Conservation (phyloP, 768 basidiomycete species). For the Lentinula boryana region DNA sequence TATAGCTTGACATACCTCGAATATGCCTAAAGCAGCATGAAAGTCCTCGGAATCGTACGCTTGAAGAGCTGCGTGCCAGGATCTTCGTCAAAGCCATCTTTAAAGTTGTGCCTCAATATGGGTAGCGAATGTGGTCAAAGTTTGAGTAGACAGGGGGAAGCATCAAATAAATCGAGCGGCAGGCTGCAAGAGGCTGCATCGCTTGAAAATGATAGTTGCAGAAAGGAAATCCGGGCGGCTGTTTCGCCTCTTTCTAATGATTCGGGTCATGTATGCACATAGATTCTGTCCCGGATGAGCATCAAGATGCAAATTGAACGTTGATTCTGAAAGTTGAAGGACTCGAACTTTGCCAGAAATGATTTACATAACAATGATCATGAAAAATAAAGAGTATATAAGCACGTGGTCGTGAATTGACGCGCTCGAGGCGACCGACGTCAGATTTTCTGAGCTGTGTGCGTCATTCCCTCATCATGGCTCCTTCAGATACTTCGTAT, state of each 20-base stretch:
- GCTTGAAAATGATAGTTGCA: too few species aligned
- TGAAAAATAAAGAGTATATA: background rate
- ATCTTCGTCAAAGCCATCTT: conserved; percentile 6
- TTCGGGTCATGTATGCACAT: too few species aligned
- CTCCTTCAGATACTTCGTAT: background rate
- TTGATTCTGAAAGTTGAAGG: too few species aligned
- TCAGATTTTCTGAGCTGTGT: too few species aligned
- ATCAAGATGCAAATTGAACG: too few species aligned
- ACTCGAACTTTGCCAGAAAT: too few species aligned
- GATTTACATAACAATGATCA: background rate
- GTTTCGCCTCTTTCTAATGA: too few species aligned
- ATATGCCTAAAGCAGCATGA: conserved; percentile 9
- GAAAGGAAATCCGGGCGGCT: too few species aligned
- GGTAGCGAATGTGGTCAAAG: background rate
- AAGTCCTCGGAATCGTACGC: conserved; percentile 12
- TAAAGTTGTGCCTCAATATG: background rate
- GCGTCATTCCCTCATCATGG: background rate
- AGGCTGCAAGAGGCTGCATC: too few species aligned
- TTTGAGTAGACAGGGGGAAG: background rate
- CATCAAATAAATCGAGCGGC: too few species aligned
- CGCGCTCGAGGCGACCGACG: background rate
- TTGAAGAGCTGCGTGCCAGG: conserved; percentile 13
- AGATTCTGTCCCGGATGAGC: too few species aligned
- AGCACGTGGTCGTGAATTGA: too few species aligned
- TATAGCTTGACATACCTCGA: conserved; percentile 7